Conservation (phyloP, 164 flowering plant genomes). For the Aristolochia contorta region DNA sequence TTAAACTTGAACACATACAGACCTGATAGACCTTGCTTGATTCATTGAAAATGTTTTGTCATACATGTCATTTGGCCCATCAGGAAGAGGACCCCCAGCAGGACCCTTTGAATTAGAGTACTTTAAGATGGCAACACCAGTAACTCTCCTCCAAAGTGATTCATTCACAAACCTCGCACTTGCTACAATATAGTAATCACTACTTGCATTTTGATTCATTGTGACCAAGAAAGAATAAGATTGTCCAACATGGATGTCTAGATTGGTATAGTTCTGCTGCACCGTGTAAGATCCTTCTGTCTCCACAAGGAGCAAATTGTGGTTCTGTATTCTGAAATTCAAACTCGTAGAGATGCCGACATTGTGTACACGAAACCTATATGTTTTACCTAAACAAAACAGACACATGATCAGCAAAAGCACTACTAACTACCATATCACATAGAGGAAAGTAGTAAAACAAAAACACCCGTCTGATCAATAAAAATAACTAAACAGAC, state of each 20-base stretch:
- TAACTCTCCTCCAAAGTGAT: constrained; percentile 68
- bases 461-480: too few relatives aligned
- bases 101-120: constrained; percentile 82
- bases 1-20: constrained; percentile 2
- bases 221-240: constrained; percentile 94
- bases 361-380: constrained; percentile 82
- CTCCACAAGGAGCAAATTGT: constrained; percentile 71
- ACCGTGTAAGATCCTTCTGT: constrained; percentile 93
- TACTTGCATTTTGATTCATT: constrained; percentile 90
- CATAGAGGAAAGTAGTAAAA: too few relatives aligned
- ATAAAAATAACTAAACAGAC: too few relatives aligned
- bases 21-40: constrained; percentile 98
- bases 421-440: too few relatives aligned
- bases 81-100: constrained; percentile 81
- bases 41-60: constrained; percentile 97
- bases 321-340: constrained; percentile 92
- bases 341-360: constrained; percentile 86
- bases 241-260: constrained; percentile 97
- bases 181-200: constrained; percentile 93
- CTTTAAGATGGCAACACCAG: constrained; percentile 82
- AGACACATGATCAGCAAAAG: neutral
- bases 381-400: constrained; percentile 71
- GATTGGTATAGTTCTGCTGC: constrained; percentile 84
- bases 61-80: constrained; percentile 64
- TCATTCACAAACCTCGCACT: constrained; percentile 93